Percentiles rank a stretch among this genome's conserved stretches.
These are phyloP conservation scores for Xylaria sp. DNA, from an alignment of 2,329 filamentous ascomycete genomes.

Conservation along the genomic window DNA sequence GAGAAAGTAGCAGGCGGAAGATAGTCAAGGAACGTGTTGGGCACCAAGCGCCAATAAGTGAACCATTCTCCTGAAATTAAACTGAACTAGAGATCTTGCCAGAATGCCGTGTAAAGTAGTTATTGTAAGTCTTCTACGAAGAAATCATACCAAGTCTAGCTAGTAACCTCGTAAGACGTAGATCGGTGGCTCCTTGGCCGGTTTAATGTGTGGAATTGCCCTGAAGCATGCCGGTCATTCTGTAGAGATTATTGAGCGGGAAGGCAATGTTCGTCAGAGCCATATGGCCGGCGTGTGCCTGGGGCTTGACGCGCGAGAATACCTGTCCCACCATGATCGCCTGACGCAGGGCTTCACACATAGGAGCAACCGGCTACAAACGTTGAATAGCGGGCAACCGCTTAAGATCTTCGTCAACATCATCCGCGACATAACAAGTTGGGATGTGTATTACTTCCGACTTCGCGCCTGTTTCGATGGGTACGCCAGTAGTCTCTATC, in stretches of 20 bases:
- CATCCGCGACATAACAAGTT: conserved; percentile 29
- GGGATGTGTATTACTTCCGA: conserved; percentile 34
- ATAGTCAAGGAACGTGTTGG: no score
- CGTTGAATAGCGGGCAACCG: neutral
- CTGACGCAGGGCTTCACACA: conserved; percentile 10
- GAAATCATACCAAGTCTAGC: neutral
- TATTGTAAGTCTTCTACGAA: neutral
- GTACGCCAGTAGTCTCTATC: conserved; percentile 27
- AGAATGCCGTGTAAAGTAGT: neutral
- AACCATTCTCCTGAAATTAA: no score
- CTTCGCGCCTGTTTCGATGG: conserved; percentile 36
- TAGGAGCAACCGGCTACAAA: conserved; percentile 8
- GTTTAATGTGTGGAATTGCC: conserved; percentile 38
- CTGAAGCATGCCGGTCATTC: conserved; percentile 32
- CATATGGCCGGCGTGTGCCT: conserved; percentile 35
- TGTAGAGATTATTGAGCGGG: conserved; percentile 28
- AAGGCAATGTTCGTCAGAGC: conserved; percentile 32
- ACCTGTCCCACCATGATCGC: conserved; percentile 23
- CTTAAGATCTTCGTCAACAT: conserved; percentile 10
- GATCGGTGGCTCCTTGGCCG: conserved; percentile 35
- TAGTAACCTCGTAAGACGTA: conserved; percentile 1
- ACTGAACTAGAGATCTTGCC: no score
- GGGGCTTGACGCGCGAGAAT: conserved; percentile 11
- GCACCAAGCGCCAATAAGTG: no score
- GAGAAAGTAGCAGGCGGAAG: no score